Base-by-base conservation (phyloP, 179 eudicot species). In the Silene vulgaris region DNA sequence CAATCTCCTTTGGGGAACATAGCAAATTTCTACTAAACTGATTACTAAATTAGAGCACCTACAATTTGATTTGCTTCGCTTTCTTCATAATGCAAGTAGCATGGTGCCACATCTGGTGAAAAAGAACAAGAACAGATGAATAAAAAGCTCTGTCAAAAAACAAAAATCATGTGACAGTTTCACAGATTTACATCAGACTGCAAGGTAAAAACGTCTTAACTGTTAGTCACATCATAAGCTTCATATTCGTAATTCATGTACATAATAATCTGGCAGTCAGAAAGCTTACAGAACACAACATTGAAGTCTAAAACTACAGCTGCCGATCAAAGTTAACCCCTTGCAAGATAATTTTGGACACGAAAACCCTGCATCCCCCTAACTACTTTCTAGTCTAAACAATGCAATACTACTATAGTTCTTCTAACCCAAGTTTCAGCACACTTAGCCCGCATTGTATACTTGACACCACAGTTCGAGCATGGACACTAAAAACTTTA, bases 21-120 rank as follows among this genome's bases (percentile, higher is more conserved):
- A 20, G 28, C 12, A 64, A 23, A n/a, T 12, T 65, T 8, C 30
- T 8, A 67, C 2, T 11, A 5, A 66, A 65, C 16, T 16, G 59
- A 43, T 8, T 13, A 35, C 35, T 23, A 50, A 57, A 7, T 56
- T 8, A 60, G 54, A 76, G 78, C 65, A 81, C 95, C 17, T 89
- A 96, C 99, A 77, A 80, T 83, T 89, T 93, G 54, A 96, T 93
- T 88, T 90, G 98, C n/a, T 91, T 90, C 29, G 90, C 81, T 82
- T 91, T 96, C 91, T 83, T 84, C 86, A 86, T 69, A 59, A 96
- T 82, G 88, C 99, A 96, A 29, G 74, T 72, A 75, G 93, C 92
- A 85, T 96, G 99, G 82, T 91, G 84, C 98, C 99, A 96, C 96
- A 91, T 90, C 99, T 96, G 94, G 52, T 79, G 71, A 77, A 76